Base-by-base conservation (phyloP, 1,284 basidiomycete species). In the Marasmius tenuissimus region DNA sequence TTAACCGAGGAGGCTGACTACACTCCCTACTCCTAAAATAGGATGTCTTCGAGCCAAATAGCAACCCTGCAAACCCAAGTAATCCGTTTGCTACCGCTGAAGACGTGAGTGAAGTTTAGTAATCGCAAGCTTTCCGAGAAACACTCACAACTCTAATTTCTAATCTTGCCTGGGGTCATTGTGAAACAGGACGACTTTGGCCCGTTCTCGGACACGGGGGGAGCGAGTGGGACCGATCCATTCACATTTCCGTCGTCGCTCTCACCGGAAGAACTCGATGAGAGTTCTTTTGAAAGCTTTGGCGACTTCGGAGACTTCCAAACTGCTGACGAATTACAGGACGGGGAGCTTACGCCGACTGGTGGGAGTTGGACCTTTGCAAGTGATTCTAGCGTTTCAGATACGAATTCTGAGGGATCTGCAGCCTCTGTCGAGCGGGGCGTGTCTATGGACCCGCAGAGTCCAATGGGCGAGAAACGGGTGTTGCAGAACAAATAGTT, bases 261-360 rank as follows among this genome's bases (percentile, higher is more conserved):
- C 60, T 80, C 84, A 27, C 27, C 27, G 0, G 83, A 86, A 33
- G 86, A 84, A 62, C 80, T 78, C 53, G 85, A 85, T 11, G 84
- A 86, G 33, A 85, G 83, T 63, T 80, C 78, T 51, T 85, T 85
- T 7, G 85, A 88, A 34, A 78, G 83, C 1, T 83, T 89, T 66
- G 87, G 88, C 48, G 80, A 78, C 27, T 89, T 88, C 68, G 86
- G 86, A 34, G 91, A 92, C 66, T 92, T 93, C 71, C 52, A 54
- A 37, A n/a, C 34, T 3, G 52, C 34, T 35, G 52, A 54, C 38
- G 37, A n/a, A 34, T 35, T 14, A 37, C 34, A 54, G 38, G 52
- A 54, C 16, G 52, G 52, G 52, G 52, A 54, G 16, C 35, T 54
- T 11, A 54, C 52, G n/a, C 52, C 52, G 37, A 54, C 52, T 33